A percentile compares a stretch with the other conserved stretches of the same genome.
Evolutionary conservation across 2,329 filamentous ascomycete species (phyloP).

Genomic region (Gaeumannomyces sp.): DNA sequence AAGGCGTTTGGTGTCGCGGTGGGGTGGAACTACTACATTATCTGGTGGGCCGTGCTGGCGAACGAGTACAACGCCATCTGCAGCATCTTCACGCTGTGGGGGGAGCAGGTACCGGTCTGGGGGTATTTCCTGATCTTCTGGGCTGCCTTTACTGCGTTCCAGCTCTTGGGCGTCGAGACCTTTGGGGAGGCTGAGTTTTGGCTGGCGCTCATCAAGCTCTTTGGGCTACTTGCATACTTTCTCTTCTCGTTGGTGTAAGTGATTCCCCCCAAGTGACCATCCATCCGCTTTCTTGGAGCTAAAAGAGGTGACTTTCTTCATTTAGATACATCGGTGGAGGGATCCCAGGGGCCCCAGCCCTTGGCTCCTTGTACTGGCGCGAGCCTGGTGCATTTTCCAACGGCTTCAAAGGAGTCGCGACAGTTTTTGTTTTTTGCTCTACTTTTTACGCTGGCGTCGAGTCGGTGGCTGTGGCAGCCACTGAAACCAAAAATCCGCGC

Average conservation of each 20-base stretch:
- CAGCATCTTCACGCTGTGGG: slow-evolving; percentile 62
- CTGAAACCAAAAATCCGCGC: slow-evolving; percentile 53
- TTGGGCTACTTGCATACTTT: slow-evolving; percentile 65
- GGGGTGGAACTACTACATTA: slow-evolving; percentile 67
- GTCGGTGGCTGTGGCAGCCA: slow-evolving; percentile 56
- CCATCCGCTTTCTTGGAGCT: background rate
- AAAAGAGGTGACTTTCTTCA: background rate
- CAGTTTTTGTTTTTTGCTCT: slow-evolving; percentile 63
- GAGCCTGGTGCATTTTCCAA: slow-evolving; percentile 63
- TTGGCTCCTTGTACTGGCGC: slow-evolving; percentile 68
- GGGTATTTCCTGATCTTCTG: slow-evolving; percentile 70
- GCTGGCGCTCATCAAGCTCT: slow-evolving; percentile 66
- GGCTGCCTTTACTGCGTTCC: slow-evolving; percentile 60
- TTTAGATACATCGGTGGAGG: slow-evolving; percentile 58
- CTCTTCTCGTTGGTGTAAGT: slow-evolving; percentile 61
- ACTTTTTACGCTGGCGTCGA: slow-evolving; percentile 66
- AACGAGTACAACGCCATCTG: slow-evolving; percentile 68
- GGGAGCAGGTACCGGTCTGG: slow-evolving; percentile 54
- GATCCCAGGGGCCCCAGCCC: slow-evolving; percentile 50
- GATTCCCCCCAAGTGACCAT: background rate
- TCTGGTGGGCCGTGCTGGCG: slow-evolving; percentile 58
- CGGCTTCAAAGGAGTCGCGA: slow-evolving; percentile 60
- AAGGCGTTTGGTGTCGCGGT: slow-evolving; percentile 62
- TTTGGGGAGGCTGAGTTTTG: slow-evolving; percentile 79
- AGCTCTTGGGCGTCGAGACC: slow-evolving; percentile 64